These are phyloP conservation scores for Agrocybe praecox DNA, from an alignment of 768 basidiomycete species.

Conservation along the genomic window DNA sequence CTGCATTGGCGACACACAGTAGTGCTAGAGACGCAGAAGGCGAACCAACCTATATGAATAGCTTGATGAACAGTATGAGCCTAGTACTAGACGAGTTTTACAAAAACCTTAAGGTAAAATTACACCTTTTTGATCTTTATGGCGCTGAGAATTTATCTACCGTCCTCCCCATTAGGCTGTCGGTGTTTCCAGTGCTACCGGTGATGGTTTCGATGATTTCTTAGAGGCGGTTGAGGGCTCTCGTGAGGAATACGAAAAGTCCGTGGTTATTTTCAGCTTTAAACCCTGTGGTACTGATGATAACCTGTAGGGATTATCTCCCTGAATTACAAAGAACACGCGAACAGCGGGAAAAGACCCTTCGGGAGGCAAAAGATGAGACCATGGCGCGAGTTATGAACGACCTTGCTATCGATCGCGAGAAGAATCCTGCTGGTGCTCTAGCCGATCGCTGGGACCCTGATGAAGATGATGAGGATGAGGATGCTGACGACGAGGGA, in stretches of 20 bases:
- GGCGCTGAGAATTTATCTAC: not conserved
- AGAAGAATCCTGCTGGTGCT: constrained; percentile 58
- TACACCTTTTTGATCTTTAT: not conserved
- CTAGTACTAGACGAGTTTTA: constrained; percentile 98
- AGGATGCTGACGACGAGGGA: constrained; percentile 54
- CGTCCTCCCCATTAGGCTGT: constrained; percentile 62
- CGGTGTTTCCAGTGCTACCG: constrained; percentile 94
- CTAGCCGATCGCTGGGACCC: constrained; percentile 65
- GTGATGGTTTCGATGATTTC: constrained; percentile 91
- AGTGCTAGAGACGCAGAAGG: constrained; percentile 76
- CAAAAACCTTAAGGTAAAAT: constrained; percentile 84
- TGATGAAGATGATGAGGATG: constrained; percentile 51
- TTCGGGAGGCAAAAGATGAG: constrained; percentile 58
- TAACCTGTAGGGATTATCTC: constrained; percentile 75
- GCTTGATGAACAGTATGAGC: constrained; percentile 99
- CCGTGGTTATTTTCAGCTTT: constrained; percentile 1
- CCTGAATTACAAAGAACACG: constrained; percentile 84
- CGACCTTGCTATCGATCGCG: constrained; percentile 77
- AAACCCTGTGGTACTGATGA: not conserved
- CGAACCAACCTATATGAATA: constrained; percentile 97
- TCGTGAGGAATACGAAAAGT: constrained; percentile 89
- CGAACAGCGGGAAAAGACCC: constrained; percentile 60
- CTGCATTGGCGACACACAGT: constrained; percentile 73
- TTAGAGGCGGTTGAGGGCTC: constrained; percentile 90
- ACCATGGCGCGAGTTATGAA: constrained; percentile 77